Percentiles rank a stretch among this genome's conserved stretches.
Conservation (phyloP, 352 stramenopile genomes). For the Lagenidium sp. region DNA sequence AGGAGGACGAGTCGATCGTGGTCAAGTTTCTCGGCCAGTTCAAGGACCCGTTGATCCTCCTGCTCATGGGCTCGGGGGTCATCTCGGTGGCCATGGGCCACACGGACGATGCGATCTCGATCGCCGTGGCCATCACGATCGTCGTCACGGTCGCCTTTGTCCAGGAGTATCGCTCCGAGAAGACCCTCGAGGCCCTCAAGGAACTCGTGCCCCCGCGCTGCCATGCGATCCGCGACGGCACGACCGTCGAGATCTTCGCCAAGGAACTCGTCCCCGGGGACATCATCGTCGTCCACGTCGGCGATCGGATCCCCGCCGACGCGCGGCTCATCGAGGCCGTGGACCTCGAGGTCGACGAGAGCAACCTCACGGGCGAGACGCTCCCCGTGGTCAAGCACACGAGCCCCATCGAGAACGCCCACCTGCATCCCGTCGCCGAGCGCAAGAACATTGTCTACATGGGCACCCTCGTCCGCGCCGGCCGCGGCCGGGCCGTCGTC, state of each 20-base stretch:
- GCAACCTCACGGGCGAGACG: conserved; percentile 92
- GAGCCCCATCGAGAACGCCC: conserved; percentile 41
- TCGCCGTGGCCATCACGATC: conserved; percentile 93
- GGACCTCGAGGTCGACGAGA: conserved; percentile 90
- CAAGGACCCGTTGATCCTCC: conserved; percentile 96
- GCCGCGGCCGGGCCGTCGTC: conserved; percentile 91
- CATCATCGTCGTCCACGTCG: conserved; percentile 85
- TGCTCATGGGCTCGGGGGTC: conserved; percentile 89
- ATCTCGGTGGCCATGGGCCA: conserved; percentile 92
- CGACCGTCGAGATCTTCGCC: conserved; percentile 50
- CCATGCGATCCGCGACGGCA: conserved; percentile 49
- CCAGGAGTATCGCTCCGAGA: conserved; percentile 81
- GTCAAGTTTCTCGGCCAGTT: conserved; percentile 92
- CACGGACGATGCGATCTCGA: conserved; percentile 93
- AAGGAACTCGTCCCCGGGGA: conserved; percentile 78
- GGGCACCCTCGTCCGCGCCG: conserved; percentile 91
- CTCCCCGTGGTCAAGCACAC: conserved; percentile 75
- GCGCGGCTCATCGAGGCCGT: conserved; percentile 87
- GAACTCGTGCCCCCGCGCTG: conserved; percentile 71
- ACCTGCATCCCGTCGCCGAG: conserved; percentile 64
- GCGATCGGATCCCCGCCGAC: conserved; percentile 91
- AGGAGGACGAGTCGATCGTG: conserved; percentile 83
- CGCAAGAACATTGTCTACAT: conserved; percentile 94
- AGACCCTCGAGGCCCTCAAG: conserved; percentile 79
- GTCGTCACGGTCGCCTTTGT: conserved; percentile 96